Evolutionary conservation across 2,329 filamentous ascomycete species (phyloP), one percentile per base, ranked within the genome.

Genomic region (Stromatinia cepivora): DNA sequence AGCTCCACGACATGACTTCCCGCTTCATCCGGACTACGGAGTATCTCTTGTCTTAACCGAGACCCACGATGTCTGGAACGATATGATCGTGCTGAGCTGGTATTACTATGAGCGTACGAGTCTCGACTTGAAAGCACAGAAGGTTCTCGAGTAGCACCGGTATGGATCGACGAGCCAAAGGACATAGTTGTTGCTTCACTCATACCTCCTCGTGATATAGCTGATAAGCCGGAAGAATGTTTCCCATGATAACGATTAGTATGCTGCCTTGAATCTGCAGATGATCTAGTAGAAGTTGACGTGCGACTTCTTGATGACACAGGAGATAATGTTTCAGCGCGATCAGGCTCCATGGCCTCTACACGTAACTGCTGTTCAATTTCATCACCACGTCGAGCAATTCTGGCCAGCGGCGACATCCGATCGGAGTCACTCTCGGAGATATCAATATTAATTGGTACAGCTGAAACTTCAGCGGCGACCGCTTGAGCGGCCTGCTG

Each of bases 381-480:
- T 69, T 76, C 73, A 71, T 88, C 88, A 75, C 90, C 86, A 69
- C 92, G 90, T 71, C 88, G 86, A n/a, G 90, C 88, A 70, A 94
- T 89, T 72, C 90, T 89, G 68, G 92, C 89, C 70, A 93, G 82
- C 0, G 92, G 91, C 11, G 92, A 94, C 79, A 92, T 83, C 72
- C 90, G 88, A 71, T 92, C 90, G 66, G 92, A 90, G 75, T 95
- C 93, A 72, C 89, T 92, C 73, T 92, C 90, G 0, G 89, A 90
- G n/a, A 88, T 80, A 42, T 84, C 83, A 62, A 85, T 81, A 70
- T 88, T 87, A 67, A 88, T 80, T 8, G 84, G 84, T 45, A 87
- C 83, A 20, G 85, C 85, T 63, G 84, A 83, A 25, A 81, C 81
- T 22, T 73, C 74, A 2, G 57, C 70, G 25, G 59, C 53, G 50